Evolutionary conservation across 169 alveolate genomes (phyloP), one percentile per base, ranked within the genome.

Genomic region (Theileria annulata): DNA sequence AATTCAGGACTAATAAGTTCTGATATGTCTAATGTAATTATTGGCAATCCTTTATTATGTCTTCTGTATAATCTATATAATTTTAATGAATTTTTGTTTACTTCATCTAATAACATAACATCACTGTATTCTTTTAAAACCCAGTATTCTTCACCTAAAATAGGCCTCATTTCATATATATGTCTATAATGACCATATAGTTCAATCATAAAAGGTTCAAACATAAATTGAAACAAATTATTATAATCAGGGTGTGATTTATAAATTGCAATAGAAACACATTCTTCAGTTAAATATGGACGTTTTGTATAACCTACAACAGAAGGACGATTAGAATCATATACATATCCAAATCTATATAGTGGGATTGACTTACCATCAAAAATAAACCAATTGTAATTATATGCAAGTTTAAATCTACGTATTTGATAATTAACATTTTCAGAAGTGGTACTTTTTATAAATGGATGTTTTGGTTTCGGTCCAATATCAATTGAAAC

Each of bases 281-380:
- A 56, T 56, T 23, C 30, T 5, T 19, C 30, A 21, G 10, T 56
- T 6, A 56, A 56, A 56, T 56, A 56, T 56, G 25, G 25, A 56
- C 6, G 6, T 23, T 1, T n/a, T 27, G 69, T 13, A 27, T 60
- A 60, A 13, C 69, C 69, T 9, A 60, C 25, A 25, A 9, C 25
- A 12, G 33, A 6, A 15, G n/a, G n/a, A 15, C 2, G 15, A 25
- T 15, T 13, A 15, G 69, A 60, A 33, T 60, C 69, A 33, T 60
- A 60, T n/a, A 60, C 37, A 13, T 13, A 13, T 60, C 69, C 69
- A 33, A 13, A 60, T n/a, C n/a, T 60, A 33, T 60, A 60, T n/a
- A 6, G 8, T 33, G 69, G 69, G 19, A n/a, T 33, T 27, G 27
- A 27, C 4, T 13, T 13, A 13, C 69, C 69, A 13, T 60, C 69